Conservation (phyloP, 2,329 filamentous ascomycete genomes). For the Colletotrichum magnum region DNA sequence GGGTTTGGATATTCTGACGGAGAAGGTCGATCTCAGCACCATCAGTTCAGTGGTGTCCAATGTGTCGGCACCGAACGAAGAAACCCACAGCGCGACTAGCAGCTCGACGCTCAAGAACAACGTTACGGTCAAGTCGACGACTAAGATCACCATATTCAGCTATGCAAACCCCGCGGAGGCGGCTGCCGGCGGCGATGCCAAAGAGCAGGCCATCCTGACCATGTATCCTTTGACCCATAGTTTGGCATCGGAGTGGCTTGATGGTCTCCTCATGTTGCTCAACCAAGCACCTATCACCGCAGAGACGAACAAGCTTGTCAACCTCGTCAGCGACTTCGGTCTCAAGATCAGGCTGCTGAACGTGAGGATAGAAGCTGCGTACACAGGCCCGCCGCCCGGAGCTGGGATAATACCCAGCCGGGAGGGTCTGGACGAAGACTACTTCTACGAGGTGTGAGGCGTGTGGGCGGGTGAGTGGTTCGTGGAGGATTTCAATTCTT, state of each 20-base stretch:
- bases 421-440: slow-evolving; percentile 91
- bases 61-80: slow-evolving; percentile 77
- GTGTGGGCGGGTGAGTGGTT: neutral
- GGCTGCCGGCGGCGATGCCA: slow-evolving; percentile 50
- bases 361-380: slow-evolving; percentile 84
- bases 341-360: slow-evolving; percentile 94
- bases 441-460: slow-evolving; percentile 84
- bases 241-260: slow-evolving; percentile 94
- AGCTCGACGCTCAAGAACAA: slow-evolving; percentile 58
- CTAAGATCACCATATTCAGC: slow-evolving; percentile 93
- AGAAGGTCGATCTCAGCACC: slow-evolving; percentile 88
- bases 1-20: slow-evolving; percentile 78
- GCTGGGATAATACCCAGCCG: slow-evolving; percentile 84
- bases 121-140: slow-evolving; percentile 66
- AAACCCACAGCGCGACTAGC: slow-evolving; percentile 60
- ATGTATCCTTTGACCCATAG: slow-evolving; percentile 85
- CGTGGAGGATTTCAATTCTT: slow-evolving; percentile 11
- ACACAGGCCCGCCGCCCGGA: slow-evolving; percentile 77
- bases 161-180: slow-evolving; percentile 64
- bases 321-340: slow-evolving; percentile 89
- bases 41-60: slow-evolving; percentile 97
- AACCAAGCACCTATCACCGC: slow-evolving; percentile 97
- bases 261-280: slow-evolving; percentile 93
- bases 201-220: slow-evolving; percentile 84
- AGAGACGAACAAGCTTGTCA: slow-evolving; percentile 91